These are phyloP conservation scores for Fraxinus velutina DNA, from an alignment of 305 asterid genomes.

Conservation along the genomic window DNA sequence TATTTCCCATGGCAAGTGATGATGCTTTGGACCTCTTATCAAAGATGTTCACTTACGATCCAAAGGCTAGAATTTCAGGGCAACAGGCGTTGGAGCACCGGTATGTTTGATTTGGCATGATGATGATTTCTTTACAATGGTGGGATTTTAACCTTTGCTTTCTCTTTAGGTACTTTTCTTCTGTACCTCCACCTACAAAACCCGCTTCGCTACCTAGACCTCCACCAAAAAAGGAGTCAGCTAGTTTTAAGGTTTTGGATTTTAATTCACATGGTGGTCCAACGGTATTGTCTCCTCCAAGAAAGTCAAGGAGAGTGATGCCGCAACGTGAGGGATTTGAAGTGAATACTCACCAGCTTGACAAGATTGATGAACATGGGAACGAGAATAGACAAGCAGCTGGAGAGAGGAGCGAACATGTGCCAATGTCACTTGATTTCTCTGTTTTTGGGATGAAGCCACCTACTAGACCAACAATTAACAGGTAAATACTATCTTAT, in stretches of 20 bases:
- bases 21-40: slow-evolving; percentile 81
- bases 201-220: slow-evolving; percentile 93
- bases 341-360: slow-evolving; percentile 42
- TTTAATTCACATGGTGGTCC: slow-evolving; percentile 69
- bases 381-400: slow-evolving; percentile 51
- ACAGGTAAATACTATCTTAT: slow-evolving; percentile 50
- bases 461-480: slow-evolving; percentile 88
- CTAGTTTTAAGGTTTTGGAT: slow-evolving; percentile 50
- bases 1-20: slow-evolving; percentile 90
- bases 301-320: slow-evolving; percentile 92
- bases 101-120: slow-evolving; percentile 35
- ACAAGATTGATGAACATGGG: slow-evolving; percentile 55
- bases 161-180: slow-evolving; percentile 64
- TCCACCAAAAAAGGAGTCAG: slow-evolving; percentile 71
- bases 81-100: slow-evolving; percentile 95
- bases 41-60: slow-evolving; percentile 86
- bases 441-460: slow-evolving; percentile 75
- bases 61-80: slow-evolving; percentile 84
- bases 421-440: slow-evolving; percentile 89
- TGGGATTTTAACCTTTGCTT: slow-evolving; percentile 18
- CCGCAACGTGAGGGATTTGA: slow-evolving; percentile 78
- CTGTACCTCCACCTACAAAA: slow-evolving; percentile 84
- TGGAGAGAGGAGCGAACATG: slow-evolving; percentile 68
- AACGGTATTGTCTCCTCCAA: slow-evolving; percentile 85
- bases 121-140: slow-evolving; percentile 7